phyloP scores from a whole-genome alignment of 2,329 filamentous ascomycete genomes.

The Rutstroemia sp. region DNA sequence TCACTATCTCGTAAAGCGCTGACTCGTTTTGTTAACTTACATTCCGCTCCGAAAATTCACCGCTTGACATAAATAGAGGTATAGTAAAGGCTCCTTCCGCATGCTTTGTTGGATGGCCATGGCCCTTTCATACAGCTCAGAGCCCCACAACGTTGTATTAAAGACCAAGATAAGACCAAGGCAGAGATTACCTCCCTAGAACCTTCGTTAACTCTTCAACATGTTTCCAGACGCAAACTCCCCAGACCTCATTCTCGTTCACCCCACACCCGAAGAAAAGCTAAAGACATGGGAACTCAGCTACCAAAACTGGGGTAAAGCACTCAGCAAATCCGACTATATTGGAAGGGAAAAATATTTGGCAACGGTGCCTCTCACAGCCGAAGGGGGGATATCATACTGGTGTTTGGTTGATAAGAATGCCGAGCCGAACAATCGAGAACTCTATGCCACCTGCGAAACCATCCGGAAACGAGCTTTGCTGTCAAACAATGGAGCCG shows the following conservation, averaged over 20 bases:
- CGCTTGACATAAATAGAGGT: background rate
- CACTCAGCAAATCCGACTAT: conserved; percentile 48
- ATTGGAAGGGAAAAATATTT: conserved; percentile 52
- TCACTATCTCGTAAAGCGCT: conserved; percentile 1
- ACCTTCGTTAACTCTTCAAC: background rate
- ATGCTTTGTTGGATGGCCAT: background rate
- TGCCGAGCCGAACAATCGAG: conserved; percentile 36
- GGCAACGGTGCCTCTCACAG: conserved; percentile 48
- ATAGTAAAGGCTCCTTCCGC: background rate
- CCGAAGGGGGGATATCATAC: conserved; percentile 46
- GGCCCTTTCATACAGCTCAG: background rate
- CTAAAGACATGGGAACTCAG: conserved; percentile 47
- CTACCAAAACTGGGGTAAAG: conserved; percentile 50
- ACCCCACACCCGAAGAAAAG: conserved; percentile 51
- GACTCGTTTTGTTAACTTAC: background rate
- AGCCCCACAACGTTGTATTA: background rate
- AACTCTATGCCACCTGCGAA: conserved; percentile 57
- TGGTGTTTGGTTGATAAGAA: conserved; percentile 54
- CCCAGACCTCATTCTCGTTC: conserved; percentile 40
- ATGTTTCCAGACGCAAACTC: conserved; percentile 23
- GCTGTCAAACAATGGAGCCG: conserved; percentile 33
- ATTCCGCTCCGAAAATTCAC: background rate
- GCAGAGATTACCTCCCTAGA: conserved; percentile 3
- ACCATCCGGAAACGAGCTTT: conserved; percentile 53
- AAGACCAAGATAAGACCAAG: conserved; percentile 1